phyloP scores from a whole-genome alignment of 1,139 yeast genomes.

The Arxiozyma heterogenica region DNA sequence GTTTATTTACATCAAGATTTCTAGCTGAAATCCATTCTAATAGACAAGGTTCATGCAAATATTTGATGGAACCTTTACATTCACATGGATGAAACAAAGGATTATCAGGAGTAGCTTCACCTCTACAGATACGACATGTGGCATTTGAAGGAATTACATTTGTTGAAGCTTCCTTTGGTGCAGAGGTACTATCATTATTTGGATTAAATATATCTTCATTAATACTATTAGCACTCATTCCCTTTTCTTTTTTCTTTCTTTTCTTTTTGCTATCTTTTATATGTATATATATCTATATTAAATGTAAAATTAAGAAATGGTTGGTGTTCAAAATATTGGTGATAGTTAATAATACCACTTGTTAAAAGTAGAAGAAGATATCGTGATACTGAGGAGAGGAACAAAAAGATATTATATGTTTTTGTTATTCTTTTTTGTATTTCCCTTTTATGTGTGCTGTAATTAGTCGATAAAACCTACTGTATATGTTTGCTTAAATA shows the following conservation, averaged over 20 bases:
- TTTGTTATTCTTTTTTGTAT: background rate
- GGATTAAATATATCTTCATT: background rate
- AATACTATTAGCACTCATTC: background rate
- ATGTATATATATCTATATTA: background rate
- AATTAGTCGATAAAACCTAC: background rate
- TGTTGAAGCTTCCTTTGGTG: background rate
- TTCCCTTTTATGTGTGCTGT: background rate
- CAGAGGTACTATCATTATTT: background rate
- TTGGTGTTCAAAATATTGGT: background rate
- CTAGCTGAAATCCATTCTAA: conserved; percentile 66
- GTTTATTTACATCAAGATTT: conserved; percentile 26
- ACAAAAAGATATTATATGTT: background rate
- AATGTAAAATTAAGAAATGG: background rate
- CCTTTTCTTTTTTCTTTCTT: background rate
- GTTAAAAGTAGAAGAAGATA: background rate
- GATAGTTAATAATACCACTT: background rate
- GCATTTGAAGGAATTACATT: conserved; percentile 29
- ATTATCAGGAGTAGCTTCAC: conserved; percentile 70
- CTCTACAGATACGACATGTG: conserved; percentile 87
- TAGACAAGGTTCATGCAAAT: conserved; percentile 86
- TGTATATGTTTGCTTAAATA: background rate
- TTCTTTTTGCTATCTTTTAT: too few relatives aligned
- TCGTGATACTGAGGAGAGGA: too few relatives aligned
- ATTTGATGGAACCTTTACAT: conserved; percentile 88
- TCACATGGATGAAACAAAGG: conserved; percentile 89